A percentile compares a stretch with the other conserved stretches of the same genome.
These are phyloP conservation scores for Globisporangium middletonii DNA, from an alignment of 352 stramenopile genomes.

Conservation along the genomic window DNA sequence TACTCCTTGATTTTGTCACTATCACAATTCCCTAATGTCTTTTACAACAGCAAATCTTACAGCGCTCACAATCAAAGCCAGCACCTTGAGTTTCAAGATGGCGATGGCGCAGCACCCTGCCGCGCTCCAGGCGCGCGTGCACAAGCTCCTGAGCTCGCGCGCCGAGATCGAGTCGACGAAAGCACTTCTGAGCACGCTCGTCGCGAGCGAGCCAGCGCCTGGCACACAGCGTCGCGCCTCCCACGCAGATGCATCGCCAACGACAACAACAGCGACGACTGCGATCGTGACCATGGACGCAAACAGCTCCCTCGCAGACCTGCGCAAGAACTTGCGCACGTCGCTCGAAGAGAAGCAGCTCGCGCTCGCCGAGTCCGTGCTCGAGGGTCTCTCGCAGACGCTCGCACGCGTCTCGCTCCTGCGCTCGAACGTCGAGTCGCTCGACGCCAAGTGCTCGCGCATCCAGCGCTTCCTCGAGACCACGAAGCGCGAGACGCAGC, in stretches of 20 bases:
- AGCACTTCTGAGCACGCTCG: constrained; percentile 46
- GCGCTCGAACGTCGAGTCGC: constrained; percentile 26
- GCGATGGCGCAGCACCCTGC: not conserved
- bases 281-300: constrained; percentile 26
- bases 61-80: no score
- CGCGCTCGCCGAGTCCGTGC: constrained; percentile 34
- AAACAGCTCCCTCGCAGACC: constrained; percentile 24
- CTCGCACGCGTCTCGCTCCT: constrained; percentile 34
- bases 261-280: not conserved
- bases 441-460: constrained; percentile 40
- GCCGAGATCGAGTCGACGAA: constrained; percentile 59
- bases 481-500: constrained; percentile 59
- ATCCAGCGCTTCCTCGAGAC: constrained; percentile 52
- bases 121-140: constrained; percentile 44
- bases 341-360: constrained; percentile 53
- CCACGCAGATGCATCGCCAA: not conserved
- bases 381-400: constrained; percentile 34
- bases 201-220: constrained; percentile 18
- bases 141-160: constrained; percentile 58
- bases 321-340: constrained; percentile 38
- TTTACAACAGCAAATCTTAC: no score
- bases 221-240: not conserved
- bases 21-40: no score
- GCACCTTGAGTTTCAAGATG: no score
- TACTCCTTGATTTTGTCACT: no score